Conservation (phyloP, 345 rosid species). For the Trapa bicornis region DNA sequence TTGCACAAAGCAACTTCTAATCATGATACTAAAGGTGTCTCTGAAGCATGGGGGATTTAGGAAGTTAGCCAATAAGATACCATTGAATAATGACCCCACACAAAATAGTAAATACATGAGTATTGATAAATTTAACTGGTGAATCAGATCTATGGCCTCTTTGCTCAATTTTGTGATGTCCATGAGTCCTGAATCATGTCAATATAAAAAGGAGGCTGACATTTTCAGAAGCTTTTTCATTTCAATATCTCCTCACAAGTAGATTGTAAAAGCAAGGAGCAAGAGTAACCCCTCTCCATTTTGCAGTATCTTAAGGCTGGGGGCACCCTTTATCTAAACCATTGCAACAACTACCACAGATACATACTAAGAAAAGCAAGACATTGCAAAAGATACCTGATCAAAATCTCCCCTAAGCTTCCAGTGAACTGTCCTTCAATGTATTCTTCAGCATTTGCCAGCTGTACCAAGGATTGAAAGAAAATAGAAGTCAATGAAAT, state of each 20-base stretch:
- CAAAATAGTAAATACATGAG: background rate
- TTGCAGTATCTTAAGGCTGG: background rate
- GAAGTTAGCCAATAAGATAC: no score
- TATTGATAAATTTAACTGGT: background rate
- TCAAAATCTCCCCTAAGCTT: constrained; percentile 78
- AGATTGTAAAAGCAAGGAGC: background rate
- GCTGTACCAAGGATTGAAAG: constrained; percentile 24
- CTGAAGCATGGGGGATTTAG: no score
- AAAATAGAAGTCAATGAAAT: background rate
- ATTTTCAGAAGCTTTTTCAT: background rate
- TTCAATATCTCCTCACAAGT: background rate
- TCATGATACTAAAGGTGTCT: no score
- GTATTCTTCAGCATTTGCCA: constrained; percentile 80
- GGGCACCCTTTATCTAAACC: background rate
- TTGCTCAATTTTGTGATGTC: background rate
- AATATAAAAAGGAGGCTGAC: background rate
- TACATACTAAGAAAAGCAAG: background rate
- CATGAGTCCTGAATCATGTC: background rate
- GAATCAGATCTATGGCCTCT: background rate
- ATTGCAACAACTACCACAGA: background rate
- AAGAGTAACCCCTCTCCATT: background rate
- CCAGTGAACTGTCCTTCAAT: constrained; percentile 80
- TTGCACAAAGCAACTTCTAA: no score
- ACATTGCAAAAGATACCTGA: constrained; percentile 33
- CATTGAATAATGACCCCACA: background rate